phyloP scores from a whole-genome alignment of 2,329 filamentous ascomycete genomes.

The Xylariaceae sp. region DNA sequence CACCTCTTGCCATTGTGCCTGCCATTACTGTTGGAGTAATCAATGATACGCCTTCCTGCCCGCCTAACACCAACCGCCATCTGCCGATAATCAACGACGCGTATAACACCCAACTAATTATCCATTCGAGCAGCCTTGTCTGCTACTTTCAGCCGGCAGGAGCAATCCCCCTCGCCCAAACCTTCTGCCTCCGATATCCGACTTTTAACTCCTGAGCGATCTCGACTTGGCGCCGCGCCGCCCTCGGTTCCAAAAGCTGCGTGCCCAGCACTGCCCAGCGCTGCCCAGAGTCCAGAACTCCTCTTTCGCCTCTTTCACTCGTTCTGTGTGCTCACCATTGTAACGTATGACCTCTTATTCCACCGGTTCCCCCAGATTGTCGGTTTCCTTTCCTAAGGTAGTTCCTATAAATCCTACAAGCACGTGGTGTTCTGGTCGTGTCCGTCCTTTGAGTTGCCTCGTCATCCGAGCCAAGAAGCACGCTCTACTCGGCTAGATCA shows the following conservation, averaged over 20 bases:
- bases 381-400: neutral
- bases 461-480: neutral
- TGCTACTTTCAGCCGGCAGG: no score
- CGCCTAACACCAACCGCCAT: no score
- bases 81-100: no score
- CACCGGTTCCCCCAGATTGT: neutral
- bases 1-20: no score
- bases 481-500: neutral
- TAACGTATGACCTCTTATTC: constrained; percentile 1
- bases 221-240: constrained; percentile 15
- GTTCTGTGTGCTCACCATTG: constrained; percentile 1
- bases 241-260: constrained; percentile 1
- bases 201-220: no score
- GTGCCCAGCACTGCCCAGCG: neutral
- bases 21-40: no score
- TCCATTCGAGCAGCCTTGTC: no score
- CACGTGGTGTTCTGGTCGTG: no score
- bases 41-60: no score
- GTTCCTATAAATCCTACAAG: neutral
- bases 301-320: constrained; percentile 1
- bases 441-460: neutral
- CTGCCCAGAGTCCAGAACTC: constrained; percentile 3
- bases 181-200: no score
- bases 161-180: no score
- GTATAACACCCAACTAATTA: no score